phyloP scores from a whole-genome alignment of 495 filamentous ascomycete genomes.

The Aspergillus indologenus region DNA sequence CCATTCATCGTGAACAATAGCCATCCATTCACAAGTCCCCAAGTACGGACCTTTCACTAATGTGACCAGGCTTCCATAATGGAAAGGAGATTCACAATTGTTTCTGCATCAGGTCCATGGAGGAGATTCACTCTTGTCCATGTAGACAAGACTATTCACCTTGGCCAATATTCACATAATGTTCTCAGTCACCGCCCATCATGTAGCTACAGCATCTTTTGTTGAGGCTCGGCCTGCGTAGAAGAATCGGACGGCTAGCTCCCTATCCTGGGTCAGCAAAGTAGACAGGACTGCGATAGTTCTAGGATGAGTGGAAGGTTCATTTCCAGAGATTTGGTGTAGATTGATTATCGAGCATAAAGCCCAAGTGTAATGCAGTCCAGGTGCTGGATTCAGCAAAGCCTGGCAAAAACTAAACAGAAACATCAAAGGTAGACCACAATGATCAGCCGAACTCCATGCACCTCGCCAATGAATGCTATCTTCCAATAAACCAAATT shows the following conservation, averaged over 20 bases:
- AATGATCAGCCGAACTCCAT: background rate
- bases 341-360: no score
- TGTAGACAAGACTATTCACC: no score
- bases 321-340: no score
- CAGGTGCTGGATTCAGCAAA: no score
- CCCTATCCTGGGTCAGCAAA: background rate
- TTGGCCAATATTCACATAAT: no score
- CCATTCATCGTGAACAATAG: background rate
- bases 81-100: background rate
- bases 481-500: background rate
- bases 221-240: background rate
- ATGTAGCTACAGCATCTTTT: no score
- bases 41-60: background rate
- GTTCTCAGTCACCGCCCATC: no score
- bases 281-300: background rate
- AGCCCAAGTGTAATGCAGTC: no score
- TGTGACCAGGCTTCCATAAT: background rate
- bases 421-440: no score
- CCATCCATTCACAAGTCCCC: background rate
- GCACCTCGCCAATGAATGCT: conserved; percentile 1
- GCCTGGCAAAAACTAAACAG: no score
- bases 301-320: background rate
- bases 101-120: no score
- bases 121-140: no score
- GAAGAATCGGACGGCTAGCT: background rate